These are phyloP conservation scores for Chytridiales sp. DNA, from an alignment of 371 early-diverging fungal species.

Conservation along the genomic window DNA sequence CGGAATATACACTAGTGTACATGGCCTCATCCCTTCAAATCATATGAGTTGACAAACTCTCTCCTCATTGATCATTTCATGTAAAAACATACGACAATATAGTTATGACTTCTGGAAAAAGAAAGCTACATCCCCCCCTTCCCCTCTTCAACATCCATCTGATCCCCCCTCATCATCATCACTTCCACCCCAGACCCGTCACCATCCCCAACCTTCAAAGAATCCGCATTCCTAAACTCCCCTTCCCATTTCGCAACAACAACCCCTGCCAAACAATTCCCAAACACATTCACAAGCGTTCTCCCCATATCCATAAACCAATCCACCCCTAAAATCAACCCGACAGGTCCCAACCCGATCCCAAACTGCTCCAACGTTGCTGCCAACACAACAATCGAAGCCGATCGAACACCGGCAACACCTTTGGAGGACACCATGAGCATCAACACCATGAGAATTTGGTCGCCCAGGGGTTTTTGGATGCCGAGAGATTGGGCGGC, in stretches of 20 bases:
- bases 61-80: too few relatives aligned
- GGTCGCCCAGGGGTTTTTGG: conserved; percentile 57
- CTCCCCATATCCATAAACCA: conserved; percentile 72
- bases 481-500: conserved; percentile 66
- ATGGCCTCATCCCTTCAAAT: too few relatives aligned
- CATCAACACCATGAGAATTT: conserved; percentile 70
- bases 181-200: too few relatives aligned
- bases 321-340: conserved; percentile 71
- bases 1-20: too few relatives aligned
- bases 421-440: conserved; percentile 78
- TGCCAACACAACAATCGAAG: conserved; percentile 64
- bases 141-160: background rate
- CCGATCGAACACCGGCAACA: conserved; percentile 79
- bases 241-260: conserved; percentile 75
- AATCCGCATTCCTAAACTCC: conserved; percentile 55
- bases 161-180: background rate
- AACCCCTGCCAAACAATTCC: conserved; percentile 73
- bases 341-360: conserved; percentile 59
- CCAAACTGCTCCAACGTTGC: conserved; percentile 56
- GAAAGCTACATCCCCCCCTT: too few relatives aligned
- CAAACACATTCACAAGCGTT: conserved; percentile 69
- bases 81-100: too few relatives aligned
- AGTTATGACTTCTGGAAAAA: too few relatives aligned
- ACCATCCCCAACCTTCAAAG: too few relatives aligned
- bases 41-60: too few relatives aligned